Evolutionary conservation across 208 protist species (phyloP), one percentile per base, ranked within the genome.

Genomic region (Acanthamoeba triangularis): DNA sequence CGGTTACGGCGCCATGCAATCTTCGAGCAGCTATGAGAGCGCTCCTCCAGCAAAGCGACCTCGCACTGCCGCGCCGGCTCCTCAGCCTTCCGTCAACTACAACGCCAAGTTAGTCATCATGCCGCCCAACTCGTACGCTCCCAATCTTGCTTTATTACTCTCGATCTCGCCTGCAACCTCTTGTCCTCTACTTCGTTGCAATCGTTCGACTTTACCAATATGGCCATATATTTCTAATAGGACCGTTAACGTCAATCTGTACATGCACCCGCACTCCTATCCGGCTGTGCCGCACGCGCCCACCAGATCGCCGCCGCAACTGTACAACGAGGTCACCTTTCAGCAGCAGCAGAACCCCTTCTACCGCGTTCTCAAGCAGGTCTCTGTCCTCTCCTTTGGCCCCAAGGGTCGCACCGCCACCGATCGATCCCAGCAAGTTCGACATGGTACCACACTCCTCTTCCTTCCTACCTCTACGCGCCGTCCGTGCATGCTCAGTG

Each of bases 341-440:
- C 49, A 63, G 28, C 49, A 41, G 52, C 80, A 63, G 4, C 80
- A 88, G 80, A 88, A 28, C 41, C 80, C 80, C 30, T 59, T 65
- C 80, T 88, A 65, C 52, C 49, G 52, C n/a, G 80, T 65, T 8
- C 49, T 88, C 49, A 54, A 88, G 52, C 80, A 63, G 80, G 6
- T 88, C 49, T n/a, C 80, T 2, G 80, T 88, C 80, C 13, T 88
- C 41, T 63, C 80, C 28, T 88, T 88, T 61, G 80, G 80, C 49
- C 80, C 44, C 30, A 88, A 88, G 52, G n/a, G 35, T 8, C 30
- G 69, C 33, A 41, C 33, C n/a, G 69, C 69, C 69, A 28, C 33
- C 37, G 69, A 80, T 23, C 69, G 69, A 47, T 33, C 69, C 33
- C 11, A n/a, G 3, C 69, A 41, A 23, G 69, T 80, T 3, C 69